Base-by-base conservation (phyloP, 257 asterid species). In the Sherardia arvensis region DNA sequence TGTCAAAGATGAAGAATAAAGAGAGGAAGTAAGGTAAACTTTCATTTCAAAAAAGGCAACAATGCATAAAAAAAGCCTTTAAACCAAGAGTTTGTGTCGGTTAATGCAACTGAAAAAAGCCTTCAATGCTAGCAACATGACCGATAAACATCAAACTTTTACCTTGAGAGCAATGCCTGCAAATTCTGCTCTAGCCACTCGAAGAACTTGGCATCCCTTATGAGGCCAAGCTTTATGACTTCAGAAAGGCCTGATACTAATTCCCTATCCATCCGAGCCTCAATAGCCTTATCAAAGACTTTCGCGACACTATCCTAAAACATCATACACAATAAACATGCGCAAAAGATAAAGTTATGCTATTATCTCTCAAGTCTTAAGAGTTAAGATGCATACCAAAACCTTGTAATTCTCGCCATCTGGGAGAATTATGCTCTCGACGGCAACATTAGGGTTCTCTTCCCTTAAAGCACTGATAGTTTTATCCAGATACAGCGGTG, bases 201-300 rank as follows among this genome's bases (percentile, higher is more conserved):
- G 36, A 90, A 93, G 75, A 93, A 93, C n/a, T 78, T 79, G 49
- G 92, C 85, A 72, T 93, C 97, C 77, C 94, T 79, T 33, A 90
- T 84, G 59, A 93, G 96, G 69, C 97, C 99, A 73, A 90, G 90
- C 68, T 93, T 90, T 49, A 90, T 79, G 48, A 90, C 99, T 78
- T 93, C 97, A 23, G 97, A 94, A 67, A 93, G 94, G 60, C 99
- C 99, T 7, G 99, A 93, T 72, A 89, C 99, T 75, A 90, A 72
- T 78, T 90, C 97, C 7, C 99, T 71, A 70, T 93, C 99, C 89
- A 93, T 64, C 69, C 94, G 77, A 2, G 96, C 77, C 78, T 83
- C 96, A 15, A 93, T 93, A 66, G 99, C 97, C 82, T 93, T 85
- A 71, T 93, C 99, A 54, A 90, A 93, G 14, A 93, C 90, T 78